Evolutionary conservation across 2,329 filamentous ascomycete genomes (phyloP), one percentile per base, ranked within the genome.

Genomic region (Fusarium haematococcum): DNA sequence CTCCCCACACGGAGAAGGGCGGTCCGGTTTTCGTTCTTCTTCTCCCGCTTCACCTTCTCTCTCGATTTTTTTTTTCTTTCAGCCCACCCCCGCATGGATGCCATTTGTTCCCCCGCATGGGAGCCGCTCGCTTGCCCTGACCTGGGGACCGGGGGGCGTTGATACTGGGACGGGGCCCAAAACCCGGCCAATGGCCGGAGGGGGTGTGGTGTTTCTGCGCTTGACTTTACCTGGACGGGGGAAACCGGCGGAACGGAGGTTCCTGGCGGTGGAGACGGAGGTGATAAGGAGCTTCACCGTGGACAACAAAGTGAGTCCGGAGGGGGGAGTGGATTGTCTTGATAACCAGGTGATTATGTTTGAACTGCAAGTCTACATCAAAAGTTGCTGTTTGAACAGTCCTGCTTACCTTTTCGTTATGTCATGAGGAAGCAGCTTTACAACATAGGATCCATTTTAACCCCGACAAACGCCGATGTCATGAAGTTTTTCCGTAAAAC

Each of bases 41-140:
- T 39, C 16, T 32, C 50, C 37, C 18, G 39, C 41, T 32, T 58
- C 57, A 41, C 50, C 45, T 50, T 50, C n/a, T 27, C 10, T 50
- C 25, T 50, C 20, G 9, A n/a, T n/a, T 48, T n/a, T 54, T 41
- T 39, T 63, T 63, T 57, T 65, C 59, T 64, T 52, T 25, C 61
- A 74, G 67, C 35, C 75, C 75, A 77, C 68, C 72, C 75, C 75
- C 75, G 75, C 75, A 77, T 74, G 20, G 71, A 27, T 43, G 54
- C 50, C 52, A 67, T 69, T 64, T 73, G 57, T 68, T 75, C 65
- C 74, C 74, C 74, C 74, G 72, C 74, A 76, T 74, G 70, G 62
- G 70, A 75, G 70, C 73, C 73, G 73, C 72, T 75, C 72, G 72
- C 72, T 67, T 75, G 71, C 61, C 58, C 48, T 39, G 39, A 56